These are phyloP conservation scores for Diaporthe velutina DNA, from an alignment of 2,329 filamentous ascomycete genomes.

Conservation along the genomic window DNA sequence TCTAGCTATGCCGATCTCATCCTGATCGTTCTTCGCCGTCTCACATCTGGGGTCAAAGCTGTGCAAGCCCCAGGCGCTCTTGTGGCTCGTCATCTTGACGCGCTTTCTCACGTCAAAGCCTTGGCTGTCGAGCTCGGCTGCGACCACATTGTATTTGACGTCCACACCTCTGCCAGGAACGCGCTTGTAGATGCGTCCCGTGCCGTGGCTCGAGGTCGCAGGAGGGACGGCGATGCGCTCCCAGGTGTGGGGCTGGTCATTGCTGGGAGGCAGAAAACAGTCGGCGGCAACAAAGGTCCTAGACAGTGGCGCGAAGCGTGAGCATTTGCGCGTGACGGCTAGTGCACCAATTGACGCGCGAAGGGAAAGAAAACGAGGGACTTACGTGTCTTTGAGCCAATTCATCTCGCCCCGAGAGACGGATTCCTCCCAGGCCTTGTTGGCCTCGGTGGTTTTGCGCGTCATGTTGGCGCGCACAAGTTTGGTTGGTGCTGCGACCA, in stretches of 20 bases:
- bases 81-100: constrained; percentile 44
- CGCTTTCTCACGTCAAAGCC: constrained; percentile 52
- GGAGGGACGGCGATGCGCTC: constrained; percentile 47
- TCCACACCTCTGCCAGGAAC: constrained; percentile 39
- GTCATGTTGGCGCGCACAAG: constrained; percentile 19
- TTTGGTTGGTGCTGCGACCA: not conserved
- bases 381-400: constrained; percentile 38
- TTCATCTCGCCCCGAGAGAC: not conserved
- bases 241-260: constrained; percentile 46
- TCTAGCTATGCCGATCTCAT: constrained; percentile 44
- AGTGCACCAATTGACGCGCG: not conserved
- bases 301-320: not conserved
- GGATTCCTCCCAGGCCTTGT: not conserved
- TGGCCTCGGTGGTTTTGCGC: not conserved
- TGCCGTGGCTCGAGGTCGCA: constrained; percentile 31
- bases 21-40: constrained; percentile 27
- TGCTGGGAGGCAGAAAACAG: constrained; percentile 42
- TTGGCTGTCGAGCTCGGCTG: constrained; percentile 50
- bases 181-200: constrained; percentile 50
- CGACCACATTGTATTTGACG: constrained; percentile 39
- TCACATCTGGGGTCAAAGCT: constrained; percentile 47
- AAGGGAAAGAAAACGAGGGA: not conserved
- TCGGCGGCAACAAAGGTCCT: constrained; percentile 43
- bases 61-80: constrained; percentile 50
- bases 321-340: not conserved